Evolutionary conservation across 176 grass and related monocot genomes (phyloP), one percentile per base, ranked within the genome.

Genomic region (Oryza coarctata): DNA sequence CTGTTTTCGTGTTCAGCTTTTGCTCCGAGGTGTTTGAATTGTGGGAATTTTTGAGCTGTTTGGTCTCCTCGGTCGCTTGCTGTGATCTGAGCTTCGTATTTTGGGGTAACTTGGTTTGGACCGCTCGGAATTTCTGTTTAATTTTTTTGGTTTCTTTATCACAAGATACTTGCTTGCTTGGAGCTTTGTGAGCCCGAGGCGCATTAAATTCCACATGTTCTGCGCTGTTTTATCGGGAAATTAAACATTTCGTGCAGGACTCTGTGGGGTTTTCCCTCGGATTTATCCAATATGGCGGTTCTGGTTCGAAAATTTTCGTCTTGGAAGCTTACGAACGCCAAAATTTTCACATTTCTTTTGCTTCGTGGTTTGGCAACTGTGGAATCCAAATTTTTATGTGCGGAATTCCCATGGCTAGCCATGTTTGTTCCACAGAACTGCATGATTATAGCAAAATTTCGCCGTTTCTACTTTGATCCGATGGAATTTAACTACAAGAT

Each of bases 121-220:
- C 30, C 7, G 63, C 9, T 12, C 28, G 30, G 29, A 70, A 75
- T 28, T 78, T 67, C 43, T 8, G 65, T 27, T 71, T 68, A 62
- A 26, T 60, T 74, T 73, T 77, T 5, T 9, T 4, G 69, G 14
- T 80, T 84, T 17, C 68, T 74, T 84, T 44, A 74, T 88, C 86
- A 84, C 81, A 84, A 60, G 69, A 61, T 68, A 63, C 81, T 84
- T 84, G 76, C 70, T 49, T 80, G 87, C 25, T 75, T 63, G 36
- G 62, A 49, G 63, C 49, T 84, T 67, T 76, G 68, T 30, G 70
- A 75, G 70, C 63, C 70, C 63, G 70, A 84, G 82, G 76, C 70
- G 70, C 70, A 89, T 80, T 80, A 70, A 85, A 78, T 86, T 82
- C 33, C 70, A 25, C 77, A 70, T 71, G 57, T 67, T 67, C 8